Conservation (phyloP, 2,329 filamentous ascomycete genomes). For the Colletotrichum sublineola region DNA sequence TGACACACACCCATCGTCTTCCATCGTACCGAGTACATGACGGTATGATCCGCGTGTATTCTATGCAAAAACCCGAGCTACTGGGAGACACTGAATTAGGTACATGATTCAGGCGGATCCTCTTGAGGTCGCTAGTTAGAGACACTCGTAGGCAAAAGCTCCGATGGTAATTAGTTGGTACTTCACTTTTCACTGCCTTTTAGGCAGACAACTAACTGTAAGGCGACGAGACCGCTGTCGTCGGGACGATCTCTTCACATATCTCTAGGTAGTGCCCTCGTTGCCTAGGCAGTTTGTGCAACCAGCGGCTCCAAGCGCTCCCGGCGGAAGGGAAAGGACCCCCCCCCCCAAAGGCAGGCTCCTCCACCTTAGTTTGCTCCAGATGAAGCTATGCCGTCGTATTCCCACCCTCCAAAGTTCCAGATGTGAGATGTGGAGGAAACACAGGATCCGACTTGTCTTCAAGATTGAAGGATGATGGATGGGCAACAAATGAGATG, state of each 20-base stretch:
- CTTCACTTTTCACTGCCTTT: too few relatives aligned
- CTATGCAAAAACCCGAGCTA: neutral
- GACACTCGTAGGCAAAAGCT: neutral
- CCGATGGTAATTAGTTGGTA: neutral
- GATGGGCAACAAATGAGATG: conserved; percentile 5
- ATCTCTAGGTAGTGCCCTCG: too few relatives aligned
- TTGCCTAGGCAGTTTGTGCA: neutral
- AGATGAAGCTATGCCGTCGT: conserved; percentile 8
- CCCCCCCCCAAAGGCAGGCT: conserved; percentile 17
- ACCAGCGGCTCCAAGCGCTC: conserved; percentile 30
- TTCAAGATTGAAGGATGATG: conserved; percentile 14
- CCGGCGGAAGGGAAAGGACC: conserved; percentile 8
- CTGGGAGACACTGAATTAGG: too few relatives aligned
- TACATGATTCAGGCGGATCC: too few relatives aligned
- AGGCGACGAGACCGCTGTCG: neutral
- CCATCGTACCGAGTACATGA: too few relatives aligned
- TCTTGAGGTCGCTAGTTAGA: neutral
- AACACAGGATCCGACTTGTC: neutral
- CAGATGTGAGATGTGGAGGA: neutral
- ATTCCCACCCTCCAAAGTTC: conserved; percentile 21
- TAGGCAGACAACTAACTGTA: neutral
- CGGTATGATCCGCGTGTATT: too few relatives aligned
- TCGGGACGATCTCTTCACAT: neutral
- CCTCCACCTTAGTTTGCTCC: conserved; percentile 23
- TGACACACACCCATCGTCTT: neutral